phyloP scores from a whole-genome alignment of 768 basidiomycete species.

The Pisolithus albus region DNA sequence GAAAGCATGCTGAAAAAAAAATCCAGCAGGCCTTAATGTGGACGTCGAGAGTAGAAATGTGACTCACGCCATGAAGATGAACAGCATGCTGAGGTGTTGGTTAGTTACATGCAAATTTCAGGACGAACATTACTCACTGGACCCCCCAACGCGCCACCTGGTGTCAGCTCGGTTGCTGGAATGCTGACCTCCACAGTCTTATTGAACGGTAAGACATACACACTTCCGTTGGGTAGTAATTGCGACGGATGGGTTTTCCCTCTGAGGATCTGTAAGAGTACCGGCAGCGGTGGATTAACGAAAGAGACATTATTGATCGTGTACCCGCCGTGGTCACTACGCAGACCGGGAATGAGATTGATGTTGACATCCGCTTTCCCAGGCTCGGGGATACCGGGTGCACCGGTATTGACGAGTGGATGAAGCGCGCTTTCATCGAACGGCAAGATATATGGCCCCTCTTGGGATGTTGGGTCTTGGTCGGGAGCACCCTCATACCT shows the following conservation, averaged over 20 bases:
- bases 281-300: conserved; percentile 38
- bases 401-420: conserved; percentile 24
- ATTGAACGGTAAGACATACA: conserved; percentile 41
- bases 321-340: conserved; percentile 3
- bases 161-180: conserved; percentile 22
- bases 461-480: conserved; percentile 37
- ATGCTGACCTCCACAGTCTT: conserved; percentile 42
- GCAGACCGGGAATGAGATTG: conserved; percentile 11
- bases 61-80: conserved; percentile 37
- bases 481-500: conserved; percentile 41
- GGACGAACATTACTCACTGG: conserved; percentile 18
- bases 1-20: conserved; percentile 27
- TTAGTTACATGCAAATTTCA: conserved; percentile 2
- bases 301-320: conserved; percentile 29
- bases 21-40: neutral
- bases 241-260: conserved; percentile 40
- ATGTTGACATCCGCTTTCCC: conserved; percentile 39
- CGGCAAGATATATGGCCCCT: conserved; percentile 19
- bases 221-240: conserved; percentile 43
- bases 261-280: conserved; percentile 54
- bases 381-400: conserved; percentile 31
- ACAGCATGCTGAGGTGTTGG: conserved; percentile 28
- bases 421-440: conserved; percentile 38
- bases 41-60: neutral
- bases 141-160: conserved; percentile 16